Conservation (phyloP, 257 asterid species). For the Solanum phureja region DNA sequence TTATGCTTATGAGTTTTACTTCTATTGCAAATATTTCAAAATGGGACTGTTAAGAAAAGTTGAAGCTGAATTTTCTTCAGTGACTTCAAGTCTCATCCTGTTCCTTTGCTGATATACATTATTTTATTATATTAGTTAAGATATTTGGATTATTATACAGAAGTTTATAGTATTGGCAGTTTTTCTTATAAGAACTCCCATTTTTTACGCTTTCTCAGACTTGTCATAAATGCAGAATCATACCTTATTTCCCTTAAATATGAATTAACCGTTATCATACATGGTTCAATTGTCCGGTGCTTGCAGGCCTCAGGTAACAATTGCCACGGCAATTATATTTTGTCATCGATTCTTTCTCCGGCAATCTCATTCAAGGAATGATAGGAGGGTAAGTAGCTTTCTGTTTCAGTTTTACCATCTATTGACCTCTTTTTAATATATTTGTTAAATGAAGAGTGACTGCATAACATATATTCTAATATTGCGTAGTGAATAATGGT, state of each 20-base stretch:
- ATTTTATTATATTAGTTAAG: not conserved
- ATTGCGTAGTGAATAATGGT: not conserved
- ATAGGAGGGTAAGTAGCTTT: conserved; percentile 63
- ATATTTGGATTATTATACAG: not conserved
- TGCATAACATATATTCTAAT: not conserved
- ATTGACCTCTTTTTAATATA: too few species aligned
- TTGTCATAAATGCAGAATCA: not conserved
- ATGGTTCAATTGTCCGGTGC: not conserved
- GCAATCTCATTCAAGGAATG: conserved; percentile 82
- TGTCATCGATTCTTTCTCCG: conserved; percentile 96
- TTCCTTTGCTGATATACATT: not conserved
- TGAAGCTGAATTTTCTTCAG: not conserved
- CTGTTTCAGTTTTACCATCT: not conserved
- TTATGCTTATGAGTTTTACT: not conserved
- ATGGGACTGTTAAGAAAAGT: not conserved
- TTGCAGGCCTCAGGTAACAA: conserved; percentile 97
- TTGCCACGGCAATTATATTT: conserved; percentile 91
- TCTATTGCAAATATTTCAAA: not conserved
- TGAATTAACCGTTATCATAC: not conserved
- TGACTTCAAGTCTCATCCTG: not conserved
- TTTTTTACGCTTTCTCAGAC: not conserved
- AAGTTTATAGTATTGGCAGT: not conserved
- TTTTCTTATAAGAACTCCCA: not conserved
- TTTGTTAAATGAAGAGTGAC: not conserved
- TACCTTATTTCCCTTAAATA: not conserved